Evolutionary conservation across 495 filamentous ascomycete species (phyloP).

Genomic region (Xylaria longipes): DNA sequence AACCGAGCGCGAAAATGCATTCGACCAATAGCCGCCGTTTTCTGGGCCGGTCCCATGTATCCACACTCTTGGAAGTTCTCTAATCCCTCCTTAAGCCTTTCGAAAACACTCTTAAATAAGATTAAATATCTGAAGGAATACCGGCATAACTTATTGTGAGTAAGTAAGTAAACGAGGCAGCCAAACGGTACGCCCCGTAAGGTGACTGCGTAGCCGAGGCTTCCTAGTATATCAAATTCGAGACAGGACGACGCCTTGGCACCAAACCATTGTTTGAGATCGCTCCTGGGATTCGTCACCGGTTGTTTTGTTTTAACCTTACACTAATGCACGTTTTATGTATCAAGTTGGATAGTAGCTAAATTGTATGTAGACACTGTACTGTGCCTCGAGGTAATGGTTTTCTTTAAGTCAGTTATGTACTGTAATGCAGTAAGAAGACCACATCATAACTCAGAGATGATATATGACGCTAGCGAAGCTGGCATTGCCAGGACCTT

Average conservation of each 20-base stretch:
- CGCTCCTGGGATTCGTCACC: constrained; percentile 13
- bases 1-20: constrained; percentile 6
- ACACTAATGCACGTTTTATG: constrained; percentile 5
- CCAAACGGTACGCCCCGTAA: not conserved
- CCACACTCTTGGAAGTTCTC: not conserved
- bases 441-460: not conserved
- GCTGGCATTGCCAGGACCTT: not conserved
- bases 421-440: not conserved
- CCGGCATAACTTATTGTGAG: not conserved
- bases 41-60: not conserved
- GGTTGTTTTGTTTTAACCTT: constrained; percentile 12
- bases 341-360: not conserved
- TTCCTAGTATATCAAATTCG: not conserved
- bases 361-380: not conserved
- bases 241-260: constrained; percentile 2
- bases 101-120: not conserved
- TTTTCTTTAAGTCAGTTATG: not conserved
- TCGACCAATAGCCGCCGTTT: not conserved
- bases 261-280: constrained; percentile 23
- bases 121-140: not conserved
- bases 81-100: not conserved
- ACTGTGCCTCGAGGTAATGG: no score
- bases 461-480: not conserved
- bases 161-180: not conserved
- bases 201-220: not conserved